Conservation (phyloP, 768 basidiomycete genomes). For the Dioszegia crocea region DNA sequence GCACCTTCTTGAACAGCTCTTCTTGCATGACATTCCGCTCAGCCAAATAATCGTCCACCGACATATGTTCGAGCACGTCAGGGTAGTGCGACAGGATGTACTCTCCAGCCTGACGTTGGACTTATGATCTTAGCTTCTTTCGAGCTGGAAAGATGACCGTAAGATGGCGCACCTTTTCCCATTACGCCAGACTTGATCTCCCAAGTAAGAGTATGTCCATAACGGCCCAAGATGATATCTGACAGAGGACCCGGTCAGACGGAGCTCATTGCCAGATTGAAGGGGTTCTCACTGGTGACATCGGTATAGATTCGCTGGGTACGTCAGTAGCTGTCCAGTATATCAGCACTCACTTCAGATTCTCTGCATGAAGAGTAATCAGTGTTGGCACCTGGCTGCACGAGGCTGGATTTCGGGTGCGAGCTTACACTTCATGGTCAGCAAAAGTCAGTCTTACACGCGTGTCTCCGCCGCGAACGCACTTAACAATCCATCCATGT, state of each 20-base stretch:
- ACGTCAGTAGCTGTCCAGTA: slow-evolving; percentile 1
- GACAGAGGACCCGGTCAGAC: background rate
- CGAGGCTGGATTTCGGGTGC: background rate
- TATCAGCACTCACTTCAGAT: slow-evolving; percentile 43
- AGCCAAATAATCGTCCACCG: slow-evolving; percentile 40
- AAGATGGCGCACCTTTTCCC: slow-evolving; percentile 38
- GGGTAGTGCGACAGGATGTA: slow-evolving; percentile 37
- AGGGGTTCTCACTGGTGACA: slow-evolving; percentile 38
- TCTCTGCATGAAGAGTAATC: slow-evolving; percentile 20
- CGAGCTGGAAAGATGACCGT: background rate
- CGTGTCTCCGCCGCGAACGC: background rate
- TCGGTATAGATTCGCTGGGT: slow-evolving; percentile 44
- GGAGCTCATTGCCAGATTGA: background rate
- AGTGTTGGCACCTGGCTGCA: background rate
- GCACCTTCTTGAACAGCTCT: slow-evolving; percentile 36
- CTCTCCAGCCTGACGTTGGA: slow-evolving; percentile 26
- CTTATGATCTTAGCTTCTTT: slow-evolving; percentile 6
- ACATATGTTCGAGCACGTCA: slow-evolving; percentile 31
- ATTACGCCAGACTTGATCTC: slow-evolving; percentile 47
- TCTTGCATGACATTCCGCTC: slow-evolving; percentile 39
- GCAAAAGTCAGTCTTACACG: background rate
- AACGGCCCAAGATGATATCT: slow-evolving; percentile 45
- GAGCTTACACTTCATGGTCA: slow-evolving; percentile 21
- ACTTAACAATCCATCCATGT: slow-evolving; percentile 49
- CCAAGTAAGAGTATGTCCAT: slow-evolving; percentile 44